These are phyloP conservation scores for Leptodontidium sp. DNA, from an alignment of 2,329 filamentous ascomycete genomes.

Conservation along the genomic window DNA sequence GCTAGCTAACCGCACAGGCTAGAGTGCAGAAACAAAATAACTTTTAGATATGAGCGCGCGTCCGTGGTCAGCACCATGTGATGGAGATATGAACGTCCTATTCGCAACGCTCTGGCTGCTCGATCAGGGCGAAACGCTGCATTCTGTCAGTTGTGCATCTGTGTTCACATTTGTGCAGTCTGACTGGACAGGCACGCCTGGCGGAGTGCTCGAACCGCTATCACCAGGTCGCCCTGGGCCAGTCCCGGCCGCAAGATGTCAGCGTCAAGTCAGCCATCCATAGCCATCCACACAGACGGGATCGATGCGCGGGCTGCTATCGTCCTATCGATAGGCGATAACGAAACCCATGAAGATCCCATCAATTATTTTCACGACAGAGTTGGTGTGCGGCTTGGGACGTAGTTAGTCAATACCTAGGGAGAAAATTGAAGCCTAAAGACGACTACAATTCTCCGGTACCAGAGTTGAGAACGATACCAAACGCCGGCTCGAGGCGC, in stretches of 20 bases:
- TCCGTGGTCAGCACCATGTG: constrained; percentile 30
- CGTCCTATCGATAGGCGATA: constrained; percentile 33
- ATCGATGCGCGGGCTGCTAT: constrained; percentile 31
- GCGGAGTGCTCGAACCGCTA: constrained; percentile 23
- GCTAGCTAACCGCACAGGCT: constrained; percentile 19
- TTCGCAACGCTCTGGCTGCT: constrained; percentile 27
- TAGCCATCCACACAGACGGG: constrained; percentile 18
- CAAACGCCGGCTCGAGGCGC: constrained; percentile 13
- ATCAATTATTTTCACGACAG: not conserved
- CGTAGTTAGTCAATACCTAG: not conserved
- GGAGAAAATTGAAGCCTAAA: constrained; percentile 2
- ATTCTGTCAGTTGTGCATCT: constrained; percentile 23
- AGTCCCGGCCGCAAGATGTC: not conserved
- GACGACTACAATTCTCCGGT: not conserved
- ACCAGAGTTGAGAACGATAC: not conserved
- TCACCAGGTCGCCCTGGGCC: constrained; percentile 19
- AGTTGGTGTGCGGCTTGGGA: not conserved
- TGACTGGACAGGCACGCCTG: constrained; percentile 10
- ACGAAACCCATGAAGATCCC: not conserved
- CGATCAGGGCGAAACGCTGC: constrained; percentile 34
- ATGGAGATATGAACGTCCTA: constrained; percentile 17
- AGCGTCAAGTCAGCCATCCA: not conserved
- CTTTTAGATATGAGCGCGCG: constrained; percentile 21
- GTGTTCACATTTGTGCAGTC: constrained; percentile 22
- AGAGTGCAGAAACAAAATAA: constrained; percentile 26